These are phyloP conservation scores for Gryganskiella cystojenkinii DNA, from an alignment of 192 early-diverging fungal genomes.

Conservation along the genomic window DNA sequence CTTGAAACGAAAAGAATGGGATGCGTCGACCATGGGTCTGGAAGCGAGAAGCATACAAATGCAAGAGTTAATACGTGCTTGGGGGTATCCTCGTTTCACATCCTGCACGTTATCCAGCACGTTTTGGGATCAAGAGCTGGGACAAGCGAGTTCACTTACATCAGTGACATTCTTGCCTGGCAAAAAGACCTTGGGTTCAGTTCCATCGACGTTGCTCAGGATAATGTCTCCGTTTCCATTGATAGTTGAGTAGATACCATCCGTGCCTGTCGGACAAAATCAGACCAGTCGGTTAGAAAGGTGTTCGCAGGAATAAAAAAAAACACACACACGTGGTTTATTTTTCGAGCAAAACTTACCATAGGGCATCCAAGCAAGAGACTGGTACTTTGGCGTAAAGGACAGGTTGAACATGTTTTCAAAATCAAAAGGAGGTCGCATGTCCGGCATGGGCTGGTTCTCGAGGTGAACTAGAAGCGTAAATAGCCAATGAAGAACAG, in stretches of 20 bases:
- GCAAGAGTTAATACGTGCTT: neutral
- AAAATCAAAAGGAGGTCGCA: slow-evolving; percentile 31
- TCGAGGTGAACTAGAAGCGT: slow-evolving; percentile 9
- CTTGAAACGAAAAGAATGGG: slow-evolving; percentile 60
- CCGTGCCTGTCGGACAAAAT: slow-evolving; percentile 16
- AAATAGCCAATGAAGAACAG: neutral
- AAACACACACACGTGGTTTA: neutral
- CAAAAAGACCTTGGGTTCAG: slow-evolving; percentile 40
- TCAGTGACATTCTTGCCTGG: slow-evolving; percentile 44
- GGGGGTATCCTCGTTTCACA: too few species aligned
- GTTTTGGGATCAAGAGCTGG: neutral
- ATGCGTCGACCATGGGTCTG: slow-evolving; percentile 30
- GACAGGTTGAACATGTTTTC: slow-evolving; percentile 52
- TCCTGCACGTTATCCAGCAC: too few species aligned
- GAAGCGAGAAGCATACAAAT: neutral
- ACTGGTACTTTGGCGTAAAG: slow-evolving; percentile 26
- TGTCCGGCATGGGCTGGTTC: slow-evolving; percentile 18
- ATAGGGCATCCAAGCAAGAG: slow-evolving; percentile 51
- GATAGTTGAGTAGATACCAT: slow-evolving; percentile 43
- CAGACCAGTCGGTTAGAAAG: neutral
- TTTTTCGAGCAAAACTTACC: slow-evolving; percentile 8
- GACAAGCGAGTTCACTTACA: slow-evolving; percentile 10
- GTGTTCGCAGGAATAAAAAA: neutral
- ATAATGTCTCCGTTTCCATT: slow-evolving; percentile 44
- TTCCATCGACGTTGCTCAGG: slow-evolving; percentile 36